Evolutionary conservation across 2,329 filamentous ascomycete species (phyloP), one percentile per base, ranked within the genome.

Genomic region (Thermoascus crustaceus): DNA sequence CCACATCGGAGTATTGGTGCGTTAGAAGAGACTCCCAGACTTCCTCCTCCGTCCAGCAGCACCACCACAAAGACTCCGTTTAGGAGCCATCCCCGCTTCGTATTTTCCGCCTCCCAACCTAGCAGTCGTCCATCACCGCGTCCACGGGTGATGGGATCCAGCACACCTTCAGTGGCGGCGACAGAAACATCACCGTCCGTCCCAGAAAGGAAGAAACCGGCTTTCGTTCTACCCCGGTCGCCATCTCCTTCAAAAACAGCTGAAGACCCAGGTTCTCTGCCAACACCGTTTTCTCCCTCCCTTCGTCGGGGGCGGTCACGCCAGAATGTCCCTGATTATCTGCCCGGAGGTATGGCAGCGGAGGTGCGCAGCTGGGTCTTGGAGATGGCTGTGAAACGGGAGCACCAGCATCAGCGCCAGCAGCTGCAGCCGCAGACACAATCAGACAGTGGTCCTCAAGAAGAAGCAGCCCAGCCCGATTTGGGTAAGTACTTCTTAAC

Each of bases 301-400:
- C 39, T 21, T 22, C 51, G 58, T 4, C 50, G 53, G n/a, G 57
- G 59, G 6, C 44, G 54, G 19, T 37, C 42, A 1, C 50, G 46
- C 6, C 34, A 45, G 1, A 38, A 37, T n/a, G 42, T 38, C 1
- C 45, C 46, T 7, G 44, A 37, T 4, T 64, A 61, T 42, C 30
- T 57, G 1, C 49, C 58, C 1, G 60, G 55, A 4, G 62, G 62
- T 4, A 61, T 65, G 55, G 61, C 62, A 5, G 50, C 60, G 1
- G 52, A 61, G 33, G 54, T 63, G 18, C 60, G 60, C n/a, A 52
- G 54, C 36, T 66, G 62, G 62, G 49, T 66, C 7, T 36, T 65
- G 4, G 62, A 66, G 33, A 53, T 52, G 38, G 59, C 54, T 7
- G 42, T 54, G 1, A 61, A 53, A 36, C 45, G 52, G 5, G 52